A percentile compares a stretch with the other conserved stretches of the same genome.
Evolutionary conservation across 352 stramenopile genomes (phyloP).

Genomic region (Globisporangium paroecandrum): DNA sequence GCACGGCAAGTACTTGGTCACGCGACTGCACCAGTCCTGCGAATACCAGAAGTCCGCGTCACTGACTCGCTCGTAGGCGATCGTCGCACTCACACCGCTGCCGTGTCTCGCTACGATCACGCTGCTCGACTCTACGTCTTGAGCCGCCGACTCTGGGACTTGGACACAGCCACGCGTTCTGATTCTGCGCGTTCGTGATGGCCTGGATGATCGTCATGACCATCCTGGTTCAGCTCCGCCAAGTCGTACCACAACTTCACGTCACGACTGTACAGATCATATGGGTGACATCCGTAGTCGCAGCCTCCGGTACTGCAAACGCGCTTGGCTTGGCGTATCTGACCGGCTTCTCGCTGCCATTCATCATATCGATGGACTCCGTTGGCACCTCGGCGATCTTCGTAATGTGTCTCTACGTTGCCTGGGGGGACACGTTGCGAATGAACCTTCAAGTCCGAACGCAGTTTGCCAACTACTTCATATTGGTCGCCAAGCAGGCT

Average conservation of each 20-base stretch:
- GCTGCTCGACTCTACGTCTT: not conserved
- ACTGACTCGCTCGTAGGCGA: constrained; percentile 4
- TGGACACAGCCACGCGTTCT: not conserved
- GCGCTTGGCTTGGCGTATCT: not conserved
- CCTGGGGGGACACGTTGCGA: constrained; percentile 5
- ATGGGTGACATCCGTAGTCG: not conserved
- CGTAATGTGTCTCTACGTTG: not conserved
- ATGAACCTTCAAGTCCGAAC: not conserved
- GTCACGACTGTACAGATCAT: not conserved
- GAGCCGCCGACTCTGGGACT: not conserved
- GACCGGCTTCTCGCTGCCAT: constrained; percentile 32
- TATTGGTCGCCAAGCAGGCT: constrained; percentile 13
- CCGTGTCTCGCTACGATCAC: not conserved
- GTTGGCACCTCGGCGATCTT: not conserved
- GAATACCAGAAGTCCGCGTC: constrained; percentile 25
- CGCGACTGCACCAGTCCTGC: constrained; percentile 27
- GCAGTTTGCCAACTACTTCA: constrained; percentile 6
- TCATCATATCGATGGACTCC: constrained; percentile 18
- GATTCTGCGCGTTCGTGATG: not conserved
- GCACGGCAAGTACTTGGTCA: constrained; percentile 32
- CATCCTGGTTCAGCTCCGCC: constrained; percentile 19
- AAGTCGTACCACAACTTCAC: not conserved
- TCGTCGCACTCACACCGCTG: constrained; percentile 21
- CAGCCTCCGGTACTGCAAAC: not conserved
- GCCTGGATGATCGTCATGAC: not conserved